phyloP scores from a whole-genome alignment of 2,329 filamentous ascomycete genomes.

The Camillea tinctor region DNA sequence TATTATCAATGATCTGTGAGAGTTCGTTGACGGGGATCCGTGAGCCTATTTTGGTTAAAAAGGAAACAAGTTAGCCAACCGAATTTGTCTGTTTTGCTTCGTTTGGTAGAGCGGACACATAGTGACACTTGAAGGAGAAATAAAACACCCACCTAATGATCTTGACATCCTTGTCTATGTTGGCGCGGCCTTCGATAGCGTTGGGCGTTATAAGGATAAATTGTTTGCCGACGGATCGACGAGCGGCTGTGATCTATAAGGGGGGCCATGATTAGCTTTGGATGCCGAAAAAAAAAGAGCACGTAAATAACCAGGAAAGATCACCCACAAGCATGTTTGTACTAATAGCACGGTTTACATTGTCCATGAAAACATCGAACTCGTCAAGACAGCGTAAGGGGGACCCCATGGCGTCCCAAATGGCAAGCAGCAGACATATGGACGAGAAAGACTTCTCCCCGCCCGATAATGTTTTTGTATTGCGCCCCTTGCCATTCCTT shows the following conservation, averaged over 20 bases:
- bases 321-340: slow-evolving; percentile 84
- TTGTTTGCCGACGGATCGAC: slow-evolving; percentile 83
- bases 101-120: too few species aligned
- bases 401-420: slow-evolving; percentile 98
- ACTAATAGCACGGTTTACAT: slow-evolving; percentile 87
- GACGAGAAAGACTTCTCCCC: slow-evolving; percentile 98
- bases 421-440: slow-evolving; percentile 84
- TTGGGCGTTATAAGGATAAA: slow-evolving; percentile 97
- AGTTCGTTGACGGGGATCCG: slow-evolving; percentile 57
- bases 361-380: slow-evolving; percentile 99
- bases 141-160: slow-evolving; percentile 61
- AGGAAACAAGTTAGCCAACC: too few species aligned
- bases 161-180: slow-evolving; percentile 68
- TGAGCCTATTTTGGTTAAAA: slow-evolving; percentile 41
- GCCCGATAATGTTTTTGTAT: slow-evolving; percentile 89
- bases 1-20: slow-evolving; percentile 33
- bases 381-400: slow-evolving; percentile 94
- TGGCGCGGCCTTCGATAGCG: slow-evolving; percentile 63
- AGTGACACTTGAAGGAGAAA: background rate
- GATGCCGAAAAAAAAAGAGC: background rate
- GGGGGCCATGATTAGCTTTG: slow-evolving; percentile 20
- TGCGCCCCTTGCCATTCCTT: slow-evolving; percentile 67
- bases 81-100: too few species aligned
- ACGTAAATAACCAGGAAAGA: background rate
- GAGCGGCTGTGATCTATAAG: slow-evolving; percentile 72